Evolutionary conservation across 2,329 filamentous ascomycete species (phyloP).

Genomic region (Rasamsonia emersonii): DNA sequence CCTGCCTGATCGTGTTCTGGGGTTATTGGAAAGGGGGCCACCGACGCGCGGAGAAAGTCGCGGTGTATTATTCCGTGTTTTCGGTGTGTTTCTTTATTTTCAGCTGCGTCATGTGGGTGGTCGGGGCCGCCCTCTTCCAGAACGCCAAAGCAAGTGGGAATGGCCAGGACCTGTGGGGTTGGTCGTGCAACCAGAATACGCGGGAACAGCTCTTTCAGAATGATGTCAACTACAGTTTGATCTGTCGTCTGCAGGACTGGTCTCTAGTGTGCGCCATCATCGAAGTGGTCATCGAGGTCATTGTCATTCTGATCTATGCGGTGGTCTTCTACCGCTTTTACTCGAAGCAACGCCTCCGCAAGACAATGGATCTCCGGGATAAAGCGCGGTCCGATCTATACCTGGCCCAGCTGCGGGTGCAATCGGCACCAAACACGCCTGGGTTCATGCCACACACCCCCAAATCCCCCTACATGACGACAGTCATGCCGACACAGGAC

Average conservation of each 20-base stretch:
- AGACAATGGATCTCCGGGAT: conserved; percentile 94
- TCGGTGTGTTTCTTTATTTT: conserved; percentile 89
- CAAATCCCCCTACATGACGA: conserved; percentile 37
- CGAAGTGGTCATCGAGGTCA: conserved; percentile 84
- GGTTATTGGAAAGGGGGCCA: conserved; percentile 87
- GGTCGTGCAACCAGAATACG: conserved; percentile 89
- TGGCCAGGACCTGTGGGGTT: conserved; percentile 93
- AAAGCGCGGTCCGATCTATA: conserved; percentile 91
- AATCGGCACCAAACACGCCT: conserved; percentile 91
- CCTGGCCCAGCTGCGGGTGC: conserved; percentile 71
- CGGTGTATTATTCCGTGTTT: conserved; percentile 92
- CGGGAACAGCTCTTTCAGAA: conserved; percentile 67
- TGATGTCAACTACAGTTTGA: conserved; percentile 77
- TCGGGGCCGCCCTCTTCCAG: conserved; percentile 78
- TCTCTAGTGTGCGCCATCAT: conserved; percentile 93
- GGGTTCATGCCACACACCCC: conserved; percentile 64
- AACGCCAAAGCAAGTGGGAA: conserved; percentile 61
- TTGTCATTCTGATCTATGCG: conserved; percentile 87
- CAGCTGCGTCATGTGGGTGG: conserved; percentile 84
- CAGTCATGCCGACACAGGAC: conserved; percentile 23
- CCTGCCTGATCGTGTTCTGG: conserved; percentile 71
- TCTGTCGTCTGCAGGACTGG: conserved; percentile 90
- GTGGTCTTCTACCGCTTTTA: conserved; percentile 97
- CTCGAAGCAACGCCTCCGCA: conserved; percentile 88
- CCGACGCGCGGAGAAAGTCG: conserved; percentile 79